Evolutionary conservation across 2,329 filamentous ascomycete species (phyloP), one percentile per base, ranked within the genome.

Genomic region (Chaetomiaceae sp.): DNA sequence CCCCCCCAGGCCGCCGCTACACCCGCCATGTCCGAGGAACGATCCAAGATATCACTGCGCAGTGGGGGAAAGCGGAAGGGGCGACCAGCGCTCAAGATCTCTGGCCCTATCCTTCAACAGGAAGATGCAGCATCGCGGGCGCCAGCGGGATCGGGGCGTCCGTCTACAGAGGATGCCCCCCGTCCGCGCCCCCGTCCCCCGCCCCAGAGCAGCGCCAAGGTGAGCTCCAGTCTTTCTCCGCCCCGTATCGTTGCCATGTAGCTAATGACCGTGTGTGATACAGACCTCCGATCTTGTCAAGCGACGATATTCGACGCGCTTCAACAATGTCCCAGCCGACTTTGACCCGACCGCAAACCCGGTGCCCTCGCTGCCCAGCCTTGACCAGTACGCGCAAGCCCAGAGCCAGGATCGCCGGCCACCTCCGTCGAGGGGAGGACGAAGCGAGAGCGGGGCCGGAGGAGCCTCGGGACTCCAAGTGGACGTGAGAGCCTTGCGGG

Each of bases 251-350:
- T 31, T 50, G 27, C 4, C 33, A 34, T 33, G 29, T 31, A 33
- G 25, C 47, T 62, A 51, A 63, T 48, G 12, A 36, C 53, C n/a
- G 37, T 11, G 40, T 39, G 53, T 57, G 23, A 50, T 38, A 4
- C 69, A 84, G 81, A 85, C 83, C 1, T 82, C 82, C 22, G 92
- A 99, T 69, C 77, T 97, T 50, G 91, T 99, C 55, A 97, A 97
- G 75, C 82, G 91, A 63, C 80, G 94, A 63, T 99, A 97, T 72
- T 97, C 94, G 36, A 91, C 91, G 38, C 85, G 92, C 56, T 95
- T 96, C 70, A 92, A 91, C 64, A 84, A 88, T 60, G 71, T 86
- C 1, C 87, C 88, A 1, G 74, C 82, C 55, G 84, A 89, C 63
- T 88, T 84, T 66, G 81, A 86, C 63, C 75, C 79, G 61, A 83